Evolutionary conservation across 2,329 filamentous ascomycete species (phyloP), one percentile per base, ranked within the genome.

Genomic region (Lachnellula hyalina): DNA sequence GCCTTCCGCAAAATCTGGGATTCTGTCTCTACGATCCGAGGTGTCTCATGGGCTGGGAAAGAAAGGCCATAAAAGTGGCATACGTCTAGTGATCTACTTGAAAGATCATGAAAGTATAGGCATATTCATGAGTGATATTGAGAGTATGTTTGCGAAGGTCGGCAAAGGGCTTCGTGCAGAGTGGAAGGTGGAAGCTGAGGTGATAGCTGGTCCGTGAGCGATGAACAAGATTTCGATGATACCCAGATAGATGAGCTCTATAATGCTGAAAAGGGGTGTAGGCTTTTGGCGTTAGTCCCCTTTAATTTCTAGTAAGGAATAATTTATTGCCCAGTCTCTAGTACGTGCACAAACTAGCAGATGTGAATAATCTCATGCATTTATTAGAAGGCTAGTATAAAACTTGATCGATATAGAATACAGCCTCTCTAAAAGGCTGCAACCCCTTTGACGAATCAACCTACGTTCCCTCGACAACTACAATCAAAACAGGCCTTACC

Each of bases 111-210:
- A n/a, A 14, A n/a, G 44, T 58, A 19, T 41, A 57, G 15, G 44
- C 57, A 4, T 44, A 21, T 11, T 47, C 46, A 28, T 46, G 52
- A 51, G 40, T 19, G 71, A 73, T 28, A 62, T 68, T 1, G 67
- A 71, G 38, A 66, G 63, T 2, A 65, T 71, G 68, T 65, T 78
- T 44, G 73, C 75, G 59, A 82, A 81, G 65, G 70, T 76, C 9
- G 79, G 79, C 2, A 83, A 82, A 70, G 77, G 73, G 63, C 79
- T 81, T 70, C 72, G 76, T 51, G 78, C 77, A 9, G 61, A 53
- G 14, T 66, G 63, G 62, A 65, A 59, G 36, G 61, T 67, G 23
- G 59, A 65, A 41, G 63, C 59, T 1, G 58, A 66, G 28, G 52
- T 65, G 19, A 15, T 21, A 7, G 11, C 11, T 12, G 19, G n/a